Conservation (phyloP, 768 basidiomycete genomes). For the Lentinula raphanica region DNA sequence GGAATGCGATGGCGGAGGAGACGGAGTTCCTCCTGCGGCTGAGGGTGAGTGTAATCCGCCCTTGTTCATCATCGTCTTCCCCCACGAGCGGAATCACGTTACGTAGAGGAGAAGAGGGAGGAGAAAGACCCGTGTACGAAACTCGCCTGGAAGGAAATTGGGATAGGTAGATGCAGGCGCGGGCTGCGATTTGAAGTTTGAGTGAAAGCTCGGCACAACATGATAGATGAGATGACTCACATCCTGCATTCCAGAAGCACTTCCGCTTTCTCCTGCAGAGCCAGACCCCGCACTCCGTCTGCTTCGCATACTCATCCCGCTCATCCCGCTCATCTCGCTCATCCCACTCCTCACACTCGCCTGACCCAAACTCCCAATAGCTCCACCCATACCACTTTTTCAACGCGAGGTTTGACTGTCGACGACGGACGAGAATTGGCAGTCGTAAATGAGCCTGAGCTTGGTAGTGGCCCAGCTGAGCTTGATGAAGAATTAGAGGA, state of each 20-base stretch:
- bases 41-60: no score
- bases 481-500: constrained; percentile 22
- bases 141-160: not conserved
- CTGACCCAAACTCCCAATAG: not conserved
- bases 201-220: not conserved
- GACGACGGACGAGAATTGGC: constrained; percentile 18
- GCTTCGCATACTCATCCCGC: not conserved
- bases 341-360: not conserved
- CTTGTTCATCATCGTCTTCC: not conserved
- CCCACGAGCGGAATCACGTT: not conserved
- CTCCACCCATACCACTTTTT: constrained; percentile 11
- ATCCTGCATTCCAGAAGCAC: not conserved
- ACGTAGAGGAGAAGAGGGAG: constrained; percentile 44
- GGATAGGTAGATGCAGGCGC: not conserved
- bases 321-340: not conserved
- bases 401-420: constrained; percentile 15
- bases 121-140: constrained; percentile 73
- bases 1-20: not conserved
- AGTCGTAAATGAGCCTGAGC: not conserved
- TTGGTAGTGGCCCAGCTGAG: constrained; percentile 7
- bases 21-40: no score
- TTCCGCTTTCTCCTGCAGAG: not conserved
- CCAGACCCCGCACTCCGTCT: not conserved
- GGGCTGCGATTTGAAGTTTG: not conserved
- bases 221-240: not conserved